Conservation (phyloP, 2,329 filamentous ascomycete species). For the Hypoxylon sp. region DNA sequence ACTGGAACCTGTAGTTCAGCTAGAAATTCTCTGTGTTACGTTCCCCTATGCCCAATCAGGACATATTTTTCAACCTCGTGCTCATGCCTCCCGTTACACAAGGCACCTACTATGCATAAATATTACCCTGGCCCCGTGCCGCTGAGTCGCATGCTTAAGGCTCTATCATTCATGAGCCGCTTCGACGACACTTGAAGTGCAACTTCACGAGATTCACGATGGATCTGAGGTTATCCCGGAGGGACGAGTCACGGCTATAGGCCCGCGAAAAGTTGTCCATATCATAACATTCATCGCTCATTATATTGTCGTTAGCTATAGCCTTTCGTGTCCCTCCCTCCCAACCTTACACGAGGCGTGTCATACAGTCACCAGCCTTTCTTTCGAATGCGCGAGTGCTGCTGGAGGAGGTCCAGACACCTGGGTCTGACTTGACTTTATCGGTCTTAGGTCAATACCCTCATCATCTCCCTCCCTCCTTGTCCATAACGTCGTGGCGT, state of each 20-base stretch:
- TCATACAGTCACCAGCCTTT: constrained; percentile 36
- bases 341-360: constrained; percentile 4
- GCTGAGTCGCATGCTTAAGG: neutral
- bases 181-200: constrained; percentile 4
- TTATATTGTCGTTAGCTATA: constrained; percentile 22
- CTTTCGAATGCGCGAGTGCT: constrained; percentile 23
- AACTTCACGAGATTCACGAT: neutral
- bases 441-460: constrained; percentile 28
- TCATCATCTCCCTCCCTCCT: constrained; percentile 28
- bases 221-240: neutral
- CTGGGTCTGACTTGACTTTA: constrained; percentile 24
- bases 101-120: constrained; percentile 5
- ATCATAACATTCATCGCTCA: constrained; percentile 32
- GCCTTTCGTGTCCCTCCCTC: constrained; percentile 4
- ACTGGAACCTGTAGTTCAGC: neutral
- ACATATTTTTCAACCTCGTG: neutral
- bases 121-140: neutral
- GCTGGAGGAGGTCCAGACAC: constrained; percentile 10
- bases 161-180: constrained; percentile 13
- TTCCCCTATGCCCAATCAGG: neutral
- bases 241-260: neutral
- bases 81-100: constrained; percentile 4
- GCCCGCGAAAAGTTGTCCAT: neutral
- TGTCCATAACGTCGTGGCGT: constrained; percentile 40
- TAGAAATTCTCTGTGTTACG: neutral